phyloP scores from a whole-genome alignment of 2,329 filamentous ascomycete species.

The Colletotrichum sp. region DNA sequence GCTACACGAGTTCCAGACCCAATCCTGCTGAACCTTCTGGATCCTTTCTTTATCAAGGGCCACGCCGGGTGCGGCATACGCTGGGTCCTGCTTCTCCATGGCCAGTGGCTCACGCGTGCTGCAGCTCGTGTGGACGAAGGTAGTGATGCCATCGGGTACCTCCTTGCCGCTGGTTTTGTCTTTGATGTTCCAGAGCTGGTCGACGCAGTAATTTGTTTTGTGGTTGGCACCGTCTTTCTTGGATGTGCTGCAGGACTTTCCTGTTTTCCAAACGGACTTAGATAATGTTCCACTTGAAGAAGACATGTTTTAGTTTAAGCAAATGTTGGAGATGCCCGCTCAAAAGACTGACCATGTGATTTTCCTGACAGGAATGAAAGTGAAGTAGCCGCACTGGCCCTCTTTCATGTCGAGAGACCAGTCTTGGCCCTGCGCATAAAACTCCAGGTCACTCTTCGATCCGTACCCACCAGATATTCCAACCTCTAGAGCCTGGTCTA shows the following conservation, averaged over 20 bases:
- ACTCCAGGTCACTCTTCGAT: background rate
- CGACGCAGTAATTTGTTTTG: background rate
- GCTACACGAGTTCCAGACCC: constrained; percentile 8
- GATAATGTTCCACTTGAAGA: constrained; percentile 9
- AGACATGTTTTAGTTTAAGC: background rate
- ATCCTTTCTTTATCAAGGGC: background rate
- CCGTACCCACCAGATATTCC: constrained; percentile 21
- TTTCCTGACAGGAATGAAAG: constrained; percentile 17
- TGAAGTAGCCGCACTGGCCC: constrained; percentile 23
- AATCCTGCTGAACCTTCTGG: background rate
- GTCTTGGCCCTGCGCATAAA: background rate
- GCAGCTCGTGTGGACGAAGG: constrained; percentile 25
- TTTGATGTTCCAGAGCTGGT: background rate
- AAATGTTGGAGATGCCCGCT: background rate
- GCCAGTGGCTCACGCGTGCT: constrained; percentile 20
- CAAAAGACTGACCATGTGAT: background rate
- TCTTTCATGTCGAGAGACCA: background rate
- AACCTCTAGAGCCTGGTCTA: constrained; percentile 25
- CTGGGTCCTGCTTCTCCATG: constrained; percentile 19
- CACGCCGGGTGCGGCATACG: constrained; percentile 19
- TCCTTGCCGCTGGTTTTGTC: background rate
- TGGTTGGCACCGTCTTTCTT: background rate
- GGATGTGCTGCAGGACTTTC: background rate
- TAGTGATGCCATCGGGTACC: constrained; percentile 6
- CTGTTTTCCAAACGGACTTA: background rate